Evolutionary conservation across 805 yeast species (phyloP).

Genomic region (Pichia heedii): DNA sequence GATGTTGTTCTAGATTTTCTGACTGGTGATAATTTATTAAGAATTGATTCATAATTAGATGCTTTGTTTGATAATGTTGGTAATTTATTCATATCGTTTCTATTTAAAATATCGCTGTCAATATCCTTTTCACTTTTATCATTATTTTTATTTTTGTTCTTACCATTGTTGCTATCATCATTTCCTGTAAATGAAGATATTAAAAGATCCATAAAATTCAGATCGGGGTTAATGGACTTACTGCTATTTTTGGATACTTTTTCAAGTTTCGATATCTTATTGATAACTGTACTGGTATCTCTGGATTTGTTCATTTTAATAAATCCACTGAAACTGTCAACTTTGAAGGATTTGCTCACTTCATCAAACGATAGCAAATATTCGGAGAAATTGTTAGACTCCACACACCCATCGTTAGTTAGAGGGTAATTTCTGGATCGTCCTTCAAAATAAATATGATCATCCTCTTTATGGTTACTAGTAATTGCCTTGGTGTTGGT

Average conservation of each 20-base stretch:
- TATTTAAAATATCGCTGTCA: too few species aligned
- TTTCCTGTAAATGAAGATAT: background rate
- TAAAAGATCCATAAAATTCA: background rate
- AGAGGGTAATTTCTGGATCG: background rate
- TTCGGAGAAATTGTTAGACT: conserved; percentile 14
- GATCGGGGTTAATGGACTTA: too few species aligned
- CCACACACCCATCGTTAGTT: background rate
- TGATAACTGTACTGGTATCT: conserved; percentile 14
- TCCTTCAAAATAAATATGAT: conserved; percentile 26
- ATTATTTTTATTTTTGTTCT: background rate
- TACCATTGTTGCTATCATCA: background rate
- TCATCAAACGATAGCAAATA: conserved; percentile 22
- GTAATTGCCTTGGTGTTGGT: conserved; percentile 14
- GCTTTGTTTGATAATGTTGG: background rate
- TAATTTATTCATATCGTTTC: background rate
- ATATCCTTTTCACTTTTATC: too few species aligned
- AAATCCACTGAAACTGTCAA: conserved; percentile 21
- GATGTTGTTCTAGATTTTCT: background rate
- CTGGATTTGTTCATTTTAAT: conserved; percentile 27
- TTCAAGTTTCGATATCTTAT: background rate
- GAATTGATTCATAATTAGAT: background rate
- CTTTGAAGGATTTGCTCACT: conserved; percentile 18
- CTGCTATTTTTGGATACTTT: background rate
- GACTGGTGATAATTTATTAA: conserved; percentile 11
- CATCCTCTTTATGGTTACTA: conserved; percentile 4